A percentile compares a stretch with the other conserved stretches of the same genome.
Evolutionary conservation across 2,329 filamentous ascomycete genomes (phyloP).

Genomic region (Metarhizium rileyi): DNA sequence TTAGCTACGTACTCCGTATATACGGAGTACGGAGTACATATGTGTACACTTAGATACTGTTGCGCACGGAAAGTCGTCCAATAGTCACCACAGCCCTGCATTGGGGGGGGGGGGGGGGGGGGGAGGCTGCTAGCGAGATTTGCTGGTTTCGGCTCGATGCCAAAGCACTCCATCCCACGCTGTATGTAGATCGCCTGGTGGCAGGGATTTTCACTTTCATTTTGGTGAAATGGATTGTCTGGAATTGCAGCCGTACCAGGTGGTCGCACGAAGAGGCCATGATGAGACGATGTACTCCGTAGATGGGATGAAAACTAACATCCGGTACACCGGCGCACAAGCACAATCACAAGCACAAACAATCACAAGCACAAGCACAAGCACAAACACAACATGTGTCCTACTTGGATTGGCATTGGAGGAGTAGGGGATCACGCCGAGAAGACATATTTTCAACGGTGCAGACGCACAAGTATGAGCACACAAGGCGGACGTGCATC

Average conservation of each 20-base stretch:
- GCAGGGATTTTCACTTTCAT: not conserved
- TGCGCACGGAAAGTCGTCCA: too few relatives aligned
- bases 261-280: not conserved
- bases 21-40: not conserved
- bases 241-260: not conserved
- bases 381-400: not conserved
- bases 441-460: not conserved
- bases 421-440: not conserved
- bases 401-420: not conserved
- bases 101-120: too few relatives aligned
- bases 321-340: not conserved
- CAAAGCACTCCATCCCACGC: not conserved
- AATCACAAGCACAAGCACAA: not conserved
- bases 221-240: not conserved
- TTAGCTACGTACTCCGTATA: too few relatives aligned
- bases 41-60: too few relatives aligned
- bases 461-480: not conserved
- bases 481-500: too few relatives aligned
- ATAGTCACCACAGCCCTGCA: too few relatives aligned
- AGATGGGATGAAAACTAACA: not conserved
- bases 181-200: not conserved
- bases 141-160: too few relatives aligned
- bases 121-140: too few relatives aligned
- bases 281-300: not conserved
- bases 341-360: not conserved